Evolutionary conservation across 345 rosid genomes (phyloP), one percentile per base, ranked within the genome.

Genomic region (Clausena lansium): DNA sequence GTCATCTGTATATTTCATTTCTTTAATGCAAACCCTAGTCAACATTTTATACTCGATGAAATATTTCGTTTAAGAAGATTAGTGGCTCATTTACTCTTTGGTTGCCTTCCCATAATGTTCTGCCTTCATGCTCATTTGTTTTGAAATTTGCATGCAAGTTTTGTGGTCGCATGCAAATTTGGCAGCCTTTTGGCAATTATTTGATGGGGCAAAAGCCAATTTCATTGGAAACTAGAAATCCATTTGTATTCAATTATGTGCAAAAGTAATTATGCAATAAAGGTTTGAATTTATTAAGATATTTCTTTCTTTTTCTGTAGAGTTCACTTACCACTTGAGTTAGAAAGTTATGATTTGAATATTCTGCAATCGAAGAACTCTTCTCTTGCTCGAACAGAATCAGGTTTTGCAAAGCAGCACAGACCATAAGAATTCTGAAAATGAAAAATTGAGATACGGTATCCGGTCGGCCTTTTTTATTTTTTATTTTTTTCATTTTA

Each of bases 1-100:
- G 22, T n/a, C 55, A 52, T 67, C 28, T 82, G 82, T 82, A 72
- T 22, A 76, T 76, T 73, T 38, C 76, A 54, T 75, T 27, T 52
- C 41, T 52, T n/a, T 5, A 73, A 77, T 63, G 14, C 61, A 55
- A 55, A 58, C 71, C 36, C 68, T 60, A 25, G 58, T 66, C 77
- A 33, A 6, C 33, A 32, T 68, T 54, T 17, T 54, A 30, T 80
- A 64, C 35, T 70, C 58, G 62, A 38, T 65, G 19, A 57, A 39
- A 70, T 14, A 39, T 38, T 47, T 58, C 28, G 20, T 54, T 67
- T 30, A 41, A 25, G 47, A n/a, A 50, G 47, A 36, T 13, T 30
- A 35, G 32, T 33, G 33, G 33, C 67, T 38, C 59, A 27, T 55
- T 67, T 9, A 15, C 9, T 4, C 9, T 35, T 54, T 35, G 45